phyloP scores from a whole-genome alignment of 2,329 filamentous ascomycete species.

The Aureobasidium sp. region DNA sequence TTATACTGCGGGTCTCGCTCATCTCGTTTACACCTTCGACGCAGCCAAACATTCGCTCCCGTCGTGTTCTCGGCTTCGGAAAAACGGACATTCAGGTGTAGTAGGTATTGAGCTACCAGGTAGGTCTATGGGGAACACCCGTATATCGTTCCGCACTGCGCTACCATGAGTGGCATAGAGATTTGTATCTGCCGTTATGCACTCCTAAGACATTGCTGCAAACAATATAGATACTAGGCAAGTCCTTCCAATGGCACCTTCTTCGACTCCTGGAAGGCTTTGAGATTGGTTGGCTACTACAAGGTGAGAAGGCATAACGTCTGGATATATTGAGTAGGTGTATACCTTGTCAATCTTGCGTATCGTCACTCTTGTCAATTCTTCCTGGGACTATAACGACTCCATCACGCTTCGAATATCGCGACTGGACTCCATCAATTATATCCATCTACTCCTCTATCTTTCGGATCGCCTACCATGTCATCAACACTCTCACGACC shows the following conservation, averaged over 20 bases:
- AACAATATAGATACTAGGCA: background rate
- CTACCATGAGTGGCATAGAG: background rate
- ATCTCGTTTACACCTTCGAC: conserved; percentile 11
- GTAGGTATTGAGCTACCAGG: too few relatives aligned
- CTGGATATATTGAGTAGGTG: background rate
- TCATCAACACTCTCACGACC: background rate
- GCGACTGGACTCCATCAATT: background rate
- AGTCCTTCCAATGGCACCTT: background rate
- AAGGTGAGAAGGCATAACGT: background rate
- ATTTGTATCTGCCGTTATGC: background rate
- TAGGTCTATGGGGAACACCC: too few relatives aligned
- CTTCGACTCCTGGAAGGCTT: background rate
- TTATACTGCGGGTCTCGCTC: conserved; percentile 8
- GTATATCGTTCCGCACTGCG: conserved; percentile 10
- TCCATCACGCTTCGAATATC: background rate
- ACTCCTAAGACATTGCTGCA: background rate
- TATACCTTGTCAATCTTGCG: background rate
- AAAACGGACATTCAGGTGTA: background rate
- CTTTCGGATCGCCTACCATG: background rate
- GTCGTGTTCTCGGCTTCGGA: background rate
- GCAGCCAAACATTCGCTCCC: background rate
- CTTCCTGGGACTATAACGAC: too few relatives aligned
- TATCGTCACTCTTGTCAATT: background rate
- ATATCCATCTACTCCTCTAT: too few relatives aligned
- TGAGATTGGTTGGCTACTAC: background rate